Percentiles rank a stretch among this genome's conserved stretches.
These are phyloP conservation scores for Trichoderma arundinaceum DNA, from an alignment of 2,329 filamentous ascomycete genomes.

Conservation along the genomic window DNA sequence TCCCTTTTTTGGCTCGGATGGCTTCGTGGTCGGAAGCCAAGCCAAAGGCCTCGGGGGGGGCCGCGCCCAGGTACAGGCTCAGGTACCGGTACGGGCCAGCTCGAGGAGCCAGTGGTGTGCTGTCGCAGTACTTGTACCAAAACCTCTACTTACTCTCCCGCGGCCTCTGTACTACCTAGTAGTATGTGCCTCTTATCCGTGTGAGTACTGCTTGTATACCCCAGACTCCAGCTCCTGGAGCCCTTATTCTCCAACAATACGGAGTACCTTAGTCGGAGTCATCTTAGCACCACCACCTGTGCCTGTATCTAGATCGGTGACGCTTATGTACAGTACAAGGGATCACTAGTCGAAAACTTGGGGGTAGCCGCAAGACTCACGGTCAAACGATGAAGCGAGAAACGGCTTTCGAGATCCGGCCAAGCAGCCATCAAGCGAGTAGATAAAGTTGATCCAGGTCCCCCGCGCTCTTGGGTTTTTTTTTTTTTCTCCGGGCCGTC, in stretches of 20 bases:
- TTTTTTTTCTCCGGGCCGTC: not conserved
- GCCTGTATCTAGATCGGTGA: slow-evolving; percentile 8
- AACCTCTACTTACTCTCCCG: not conserved
- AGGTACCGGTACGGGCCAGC: not conserved
- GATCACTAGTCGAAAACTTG: not conserved
- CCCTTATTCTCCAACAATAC: too few species aligned
- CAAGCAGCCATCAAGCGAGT: slow-evolving; percentile 9
- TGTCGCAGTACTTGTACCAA: not conserved
- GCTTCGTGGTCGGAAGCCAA: not conserved
- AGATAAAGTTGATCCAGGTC: slow-evolving; percentile 20
- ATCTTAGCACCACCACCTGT: not conserved
- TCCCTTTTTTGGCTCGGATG: slow-evolving; percentile 11
- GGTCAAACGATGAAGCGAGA: slow-evolving; percentile 15
- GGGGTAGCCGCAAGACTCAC: not conserved
- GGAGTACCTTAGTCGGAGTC: too few species aligned
- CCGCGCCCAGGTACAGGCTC: not conserved
- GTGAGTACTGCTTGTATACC: too few species aligned
- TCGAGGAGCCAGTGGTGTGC: not conserved
- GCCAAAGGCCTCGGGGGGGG: not conserved
- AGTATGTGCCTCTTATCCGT: too few species aligned
- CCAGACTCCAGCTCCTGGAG: too few species aligned
- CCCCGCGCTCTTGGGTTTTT: not conserved
- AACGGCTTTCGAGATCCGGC: not conserved
- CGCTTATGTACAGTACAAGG: slow-evolving; percentile 1
- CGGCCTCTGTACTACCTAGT: too few species aligned